Evolutionary conservation across 805 yeast species (phyloP).

Genomic region (Ogataea sp.): DNA sequence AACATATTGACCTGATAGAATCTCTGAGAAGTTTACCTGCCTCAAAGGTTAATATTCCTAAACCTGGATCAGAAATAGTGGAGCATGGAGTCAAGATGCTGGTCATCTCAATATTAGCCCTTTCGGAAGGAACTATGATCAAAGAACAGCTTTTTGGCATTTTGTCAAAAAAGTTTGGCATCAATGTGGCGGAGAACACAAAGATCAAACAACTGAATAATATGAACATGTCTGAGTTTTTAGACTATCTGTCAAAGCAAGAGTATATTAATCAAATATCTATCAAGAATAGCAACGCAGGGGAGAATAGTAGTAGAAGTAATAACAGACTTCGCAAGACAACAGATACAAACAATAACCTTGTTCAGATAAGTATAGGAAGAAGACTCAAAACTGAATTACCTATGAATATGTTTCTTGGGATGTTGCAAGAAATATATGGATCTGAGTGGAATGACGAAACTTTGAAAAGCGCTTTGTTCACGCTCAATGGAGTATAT

Average conservation of each 20-base stretch:
- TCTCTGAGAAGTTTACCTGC: constrained; percentile 2
- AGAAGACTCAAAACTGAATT: constrained; percentile 21
- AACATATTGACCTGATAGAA: neutral
- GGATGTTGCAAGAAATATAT: constrained; percentile 16
- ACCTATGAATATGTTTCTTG: constrained; percentile 14
- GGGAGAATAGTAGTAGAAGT: constrained; percentile 2
- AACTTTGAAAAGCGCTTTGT: constrained; percentile 16
- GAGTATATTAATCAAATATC: constrained; percentile 16
- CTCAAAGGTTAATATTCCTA: constrained; percentile 17
- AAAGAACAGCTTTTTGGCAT: constrained; percentile 18
- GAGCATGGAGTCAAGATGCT: constrained; percentile 20
- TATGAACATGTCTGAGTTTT: constrained; percentile 13
- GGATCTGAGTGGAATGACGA: constrained; percentile 23
- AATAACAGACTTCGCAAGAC: constrained; percentile 2
- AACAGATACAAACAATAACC: constrained; percentile 14
- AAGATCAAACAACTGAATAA: constrained; percentile 11
- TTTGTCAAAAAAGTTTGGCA: constrained; percentile 15
- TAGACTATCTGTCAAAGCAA: constrained; percentile 16
- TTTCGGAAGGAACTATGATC: constrained; percentile 20
- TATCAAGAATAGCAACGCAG: neutral
- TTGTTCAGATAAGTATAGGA: constrained; percentile 20
- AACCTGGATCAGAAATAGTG: constrained; percentile 14
- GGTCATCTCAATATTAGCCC: constrained; percentile 15
- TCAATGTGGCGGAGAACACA: constrained; percentile 15
- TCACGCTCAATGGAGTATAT: constrained; percentile 16